These are phyloP conservation scores for Schizophyllum commune DNA, from an alignment of 1,284 basidiomycete genomes.

Conservation along the genomic window DNA sequence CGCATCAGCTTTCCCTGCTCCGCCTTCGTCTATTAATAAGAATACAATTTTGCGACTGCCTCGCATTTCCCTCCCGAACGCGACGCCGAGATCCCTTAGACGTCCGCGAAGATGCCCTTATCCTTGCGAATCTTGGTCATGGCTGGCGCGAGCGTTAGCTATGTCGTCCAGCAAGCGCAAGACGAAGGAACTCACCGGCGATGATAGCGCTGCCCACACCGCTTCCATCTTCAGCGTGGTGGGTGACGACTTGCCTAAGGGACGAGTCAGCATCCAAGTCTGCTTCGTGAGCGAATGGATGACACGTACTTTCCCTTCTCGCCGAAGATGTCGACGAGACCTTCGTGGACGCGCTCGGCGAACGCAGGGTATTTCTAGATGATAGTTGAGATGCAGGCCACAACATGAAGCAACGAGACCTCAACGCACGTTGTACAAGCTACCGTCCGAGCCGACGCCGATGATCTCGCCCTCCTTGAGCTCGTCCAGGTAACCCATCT, in stretches of 20 bases:
- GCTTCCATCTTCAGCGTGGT: conserved; percentile 92
- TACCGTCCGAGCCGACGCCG: conserved; percentile 86
- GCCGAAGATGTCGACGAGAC: conserved; percentile 87
- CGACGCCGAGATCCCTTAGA: conserved; percentile 14
- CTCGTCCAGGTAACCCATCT: conserved; percentile 80
- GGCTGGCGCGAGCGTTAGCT: conserved; percentile 14
- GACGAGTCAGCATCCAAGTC: neutral
- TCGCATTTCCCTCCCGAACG: too few species aligned
- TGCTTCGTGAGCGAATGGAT: neutral
- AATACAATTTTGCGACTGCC: too few species aligned
- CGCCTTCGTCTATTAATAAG: too few species aligned
- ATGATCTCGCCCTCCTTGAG: conserved; percentile 51
- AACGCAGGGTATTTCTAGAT: conserved; percentile 91
- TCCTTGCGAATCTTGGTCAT: conserved; percentile 34
- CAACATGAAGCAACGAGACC: neutral
- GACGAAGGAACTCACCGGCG: conserved; percentile 54
- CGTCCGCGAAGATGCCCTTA: conserved; percentile 24
- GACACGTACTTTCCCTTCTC: conserved; percentile 76
- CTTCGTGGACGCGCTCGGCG: conserved; percentile 83
- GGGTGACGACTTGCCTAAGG: conserved; percentile 74
- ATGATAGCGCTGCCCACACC: conserved; percentile 97
- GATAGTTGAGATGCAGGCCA: neutral
- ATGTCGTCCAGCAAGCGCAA: neutral
- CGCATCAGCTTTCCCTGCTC: too few species aligned
- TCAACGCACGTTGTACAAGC: conserved; percentile 72